These are phyloP conservation scores for Halophytophthora polymorphica DNA, from an alignment of 352 stramenopile genomes.

Conservation along the genomic window DNA sequence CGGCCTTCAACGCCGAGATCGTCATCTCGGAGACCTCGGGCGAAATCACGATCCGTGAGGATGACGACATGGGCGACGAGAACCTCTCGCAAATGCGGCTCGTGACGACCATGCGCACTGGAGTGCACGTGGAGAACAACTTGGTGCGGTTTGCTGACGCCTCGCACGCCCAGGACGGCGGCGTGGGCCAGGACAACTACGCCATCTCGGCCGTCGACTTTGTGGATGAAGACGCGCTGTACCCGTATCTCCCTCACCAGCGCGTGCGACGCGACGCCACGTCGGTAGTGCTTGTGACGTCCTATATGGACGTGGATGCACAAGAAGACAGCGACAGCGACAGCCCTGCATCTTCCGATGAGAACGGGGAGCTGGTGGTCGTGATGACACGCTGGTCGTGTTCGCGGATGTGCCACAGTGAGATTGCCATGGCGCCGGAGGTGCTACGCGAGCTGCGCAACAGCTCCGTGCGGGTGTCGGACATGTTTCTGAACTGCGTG, in stretches of 20 bases:
- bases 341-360: background rate
- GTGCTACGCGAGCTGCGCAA: slow-evolving; percentile 35
- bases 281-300: slow-evolving; percentile 26
- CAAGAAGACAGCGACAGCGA: slow-evolving; percentile 9
- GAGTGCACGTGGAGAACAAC: slow-evolving; percentile 35
- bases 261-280: slow-evolving; percentile 27
- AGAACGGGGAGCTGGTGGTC: slow-evolving; percentile 25
- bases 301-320: slow-evolving; percentile 22
- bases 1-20: slow-evolving; percentile 52
- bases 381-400: slow-evolving; percentile 41
- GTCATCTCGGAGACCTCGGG: slow-evolving; percentile 49
- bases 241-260: slow-evolving; percentile 25
- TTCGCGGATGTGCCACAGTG: slow-evolving; percentile 24
- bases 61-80: slow-evolving; percentile 41
- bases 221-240: slow-evolving; percentile 29
- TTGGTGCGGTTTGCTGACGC: slow-evolving; percentile 17
- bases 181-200: slow-evolving; percentile 11
- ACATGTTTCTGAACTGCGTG: slow-evolving; percentile 39
- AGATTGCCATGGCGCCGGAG: slow-evolving; percentile 20
- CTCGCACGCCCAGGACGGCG: slow-evolving; percentile 1
- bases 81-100: slow-evolving; percentile 37
- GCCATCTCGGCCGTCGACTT: slow-evolving; percentile 33
- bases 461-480: slow-evolving; percentile 38
- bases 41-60: slow-evolving; percentile 50
- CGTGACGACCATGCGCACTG: slow-evolving; percentile 22